phyloP scores from a whole-genome alignment of 2,329 filamentous ascomycete genomes.

The Fusarium beomiforme region DNA sequence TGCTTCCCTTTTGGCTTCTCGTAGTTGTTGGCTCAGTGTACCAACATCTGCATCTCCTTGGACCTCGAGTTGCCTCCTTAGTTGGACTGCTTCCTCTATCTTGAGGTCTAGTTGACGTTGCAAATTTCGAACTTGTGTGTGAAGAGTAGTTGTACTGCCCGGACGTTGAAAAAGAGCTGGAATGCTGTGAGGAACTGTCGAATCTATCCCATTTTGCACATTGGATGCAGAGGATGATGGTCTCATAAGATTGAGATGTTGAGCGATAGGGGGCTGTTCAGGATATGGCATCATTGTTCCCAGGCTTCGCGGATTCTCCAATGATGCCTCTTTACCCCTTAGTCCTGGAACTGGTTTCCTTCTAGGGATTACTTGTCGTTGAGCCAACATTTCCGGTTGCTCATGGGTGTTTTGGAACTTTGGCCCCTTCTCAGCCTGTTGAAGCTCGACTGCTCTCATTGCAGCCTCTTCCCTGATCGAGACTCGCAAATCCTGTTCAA shows the following conservation, averaged over 20 bases:
- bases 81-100: slow-evolving; percentile 56
- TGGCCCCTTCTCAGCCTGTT: slow-evolving; percentile 4
- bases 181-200: background rate
- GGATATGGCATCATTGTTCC: slow-evolving; percentile 52
- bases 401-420: background rate
- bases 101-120: slow-evolving; percentile 58
- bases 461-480: slow-evolving; percentile 34
- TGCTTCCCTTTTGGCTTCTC: slow-evolving; percentile 47
- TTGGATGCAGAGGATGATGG: slow-evolving; percentile 47
- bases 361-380: slow-evolving; percentile 1
- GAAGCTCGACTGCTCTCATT: slow-evolving; percentile 21
- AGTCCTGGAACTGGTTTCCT: slow-evolving; percentile 16
- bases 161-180: slow-evolving; percentile 34
- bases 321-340: background rate
- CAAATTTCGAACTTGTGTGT: slow-evolving; percentile 60
- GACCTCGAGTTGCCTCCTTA: slow-evolving; percentile 58
- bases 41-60: slow-evolving; percentile 56
- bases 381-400: background rate
- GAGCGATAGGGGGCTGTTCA: slow-evolving; percentile 52
- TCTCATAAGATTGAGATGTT: slow-evolving; percentile 49
- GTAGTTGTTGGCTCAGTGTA: slow-evolving; percentile 59
- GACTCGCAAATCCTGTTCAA: slow-evolving; percentile 13
- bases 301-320: slow-evolving; percentile 44
- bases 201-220: background rate
- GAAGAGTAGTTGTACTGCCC: slow-evolving; percentile 51